Base-by-base conservation (phyloP, 1,284 basidiomycete genomes). In the Cerrena zonata region DNA sequence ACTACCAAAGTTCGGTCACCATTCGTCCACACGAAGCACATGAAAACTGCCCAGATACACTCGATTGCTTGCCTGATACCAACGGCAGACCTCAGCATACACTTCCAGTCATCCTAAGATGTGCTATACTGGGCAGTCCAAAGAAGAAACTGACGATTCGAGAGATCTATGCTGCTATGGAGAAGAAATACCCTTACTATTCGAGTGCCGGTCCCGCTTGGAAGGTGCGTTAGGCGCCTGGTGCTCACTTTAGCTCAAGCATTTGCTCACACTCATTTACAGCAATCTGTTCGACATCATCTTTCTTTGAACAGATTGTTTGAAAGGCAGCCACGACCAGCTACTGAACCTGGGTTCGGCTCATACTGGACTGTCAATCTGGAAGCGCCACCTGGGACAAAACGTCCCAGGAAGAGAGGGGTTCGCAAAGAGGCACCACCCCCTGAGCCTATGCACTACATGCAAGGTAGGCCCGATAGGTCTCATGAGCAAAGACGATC, bases 301-400 rank as follows among this genome's bases (percentile, higher is more conserved):
- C 72, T 89, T 27, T 89, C 87, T 19, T 67, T 89, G 47, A 89
- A 89, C 66, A 78, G 84, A 44, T 67, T 89, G 5, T 89, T 89
- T 58, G 87, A 89, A 65, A 76, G 85, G 48, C 84, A 87, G 58
- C 82, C 84, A 19, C 77, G 87, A 48, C 87, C 87, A 5, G 83
- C 84, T 2, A 86, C 86, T 22, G 86, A 89, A 62, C 87, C 87
- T 12, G 87, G 86, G 5, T 88, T 88, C 63, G 86, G 86, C 25
- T 89, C 86, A 15, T 89, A 89, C 61, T 89, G 86, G 86, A 89
- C 86, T 26, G 86, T 89, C 18, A 89, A 89, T 63, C 74, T 89
- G 18, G 67, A 77, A 48, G 87, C 86, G 18, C 86, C 87, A 13
- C 87, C 86, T 2, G 87, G 86, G 21, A 89, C 87, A 2, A 89